Percentiles rank a stretch among this genome's conserved stretches.
Evolutionary conservation across 2,329 filamentous ascomycete species (phyloP).

Genomic region (Colletotrichum tropicale): DNA sequence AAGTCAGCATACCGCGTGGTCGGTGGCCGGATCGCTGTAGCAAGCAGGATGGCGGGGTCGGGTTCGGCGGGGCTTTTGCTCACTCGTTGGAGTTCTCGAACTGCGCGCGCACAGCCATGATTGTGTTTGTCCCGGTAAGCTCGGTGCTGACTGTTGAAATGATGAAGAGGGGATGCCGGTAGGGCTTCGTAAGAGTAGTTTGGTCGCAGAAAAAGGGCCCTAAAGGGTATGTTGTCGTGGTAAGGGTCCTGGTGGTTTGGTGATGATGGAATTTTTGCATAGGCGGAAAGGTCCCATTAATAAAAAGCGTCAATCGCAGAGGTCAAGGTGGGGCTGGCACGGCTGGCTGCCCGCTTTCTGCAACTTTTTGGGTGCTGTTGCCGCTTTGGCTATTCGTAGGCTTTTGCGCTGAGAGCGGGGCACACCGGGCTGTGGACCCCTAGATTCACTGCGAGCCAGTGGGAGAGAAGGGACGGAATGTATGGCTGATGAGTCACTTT

Average conservation of each 20-base stretch:
- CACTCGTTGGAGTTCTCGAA: slow-evolving; percentile 94
- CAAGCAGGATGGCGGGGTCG: slow-evolving; percentile 22
- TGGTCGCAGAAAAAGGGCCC: background rate
- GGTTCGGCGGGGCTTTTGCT: slow-evolving; percentile 37
- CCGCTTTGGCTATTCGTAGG: background rate
- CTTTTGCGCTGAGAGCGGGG: background rate
- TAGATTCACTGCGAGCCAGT: background rate
- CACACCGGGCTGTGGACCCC: slow-evolving; percentile 13
- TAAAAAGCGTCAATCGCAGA: slow-evolving; percentile 17
- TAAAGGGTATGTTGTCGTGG: background rate
- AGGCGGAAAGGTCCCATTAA: slow-evolving; percentile 18
- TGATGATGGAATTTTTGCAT: slow-evolving; percentile 21
- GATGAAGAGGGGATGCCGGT: background rate
- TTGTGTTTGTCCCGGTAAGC: slow-evolving; percentile 24
- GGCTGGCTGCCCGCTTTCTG: background rate
- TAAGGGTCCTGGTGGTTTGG: slow-evolving; percentile 1
- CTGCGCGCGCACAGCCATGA: slow-evolving; percentile 73
- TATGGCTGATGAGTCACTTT: slow-evolving; percentile 17
- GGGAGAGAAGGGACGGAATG: background rate
- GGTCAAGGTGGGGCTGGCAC: slow-evolving; percentile 3
- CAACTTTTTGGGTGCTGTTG: background rate
- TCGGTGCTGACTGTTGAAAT: background rate
- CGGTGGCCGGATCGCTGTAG: background rate
- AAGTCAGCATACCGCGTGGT: slow-evolving; percentile 23
- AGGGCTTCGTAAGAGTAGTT: background rate